Conservation (phyloP, 768 basidiomycete genomes). For the Candolleomyces eurysporus region DNA sequence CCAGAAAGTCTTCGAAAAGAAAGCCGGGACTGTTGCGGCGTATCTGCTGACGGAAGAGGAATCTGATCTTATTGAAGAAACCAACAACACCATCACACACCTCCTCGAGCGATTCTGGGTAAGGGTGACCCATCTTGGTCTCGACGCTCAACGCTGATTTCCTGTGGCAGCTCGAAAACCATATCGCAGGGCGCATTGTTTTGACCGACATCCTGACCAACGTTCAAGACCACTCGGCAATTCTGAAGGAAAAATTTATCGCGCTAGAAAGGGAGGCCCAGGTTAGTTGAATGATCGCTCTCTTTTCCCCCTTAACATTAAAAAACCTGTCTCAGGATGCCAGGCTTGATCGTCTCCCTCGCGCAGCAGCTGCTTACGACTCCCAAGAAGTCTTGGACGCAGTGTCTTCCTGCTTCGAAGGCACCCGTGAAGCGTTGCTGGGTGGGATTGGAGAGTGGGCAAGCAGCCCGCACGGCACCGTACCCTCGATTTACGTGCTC, state of each 20-base stretch:
- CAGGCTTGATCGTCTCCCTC: not conserved
- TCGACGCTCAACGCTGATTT: not conserved
- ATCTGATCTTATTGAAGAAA: not conserved
- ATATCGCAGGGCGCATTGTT: not conserved
- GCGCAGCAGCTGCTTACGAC: conserved; percentile 6
- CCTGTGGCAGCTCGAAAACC: not conserved
- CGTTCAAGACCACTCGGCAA: not conserved
- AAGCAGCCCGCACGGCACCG: not conserved
- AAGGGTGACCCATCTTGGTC: not conserved
- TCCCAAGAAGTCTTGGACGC: not conserved
- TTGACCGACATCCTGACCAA: not conserved
- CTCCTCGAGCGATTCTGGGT: not conserved
- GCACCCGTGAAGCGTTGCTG: not conserved
- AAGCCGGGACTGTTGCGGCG: not conserved
- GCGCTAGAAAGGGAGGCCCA: not conserved
- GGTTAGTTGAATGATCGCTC: not conserved
- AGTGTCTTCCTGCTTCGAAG: not conserved
- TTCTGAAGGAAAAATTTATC: not conserved
- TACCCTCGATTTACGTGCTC: not conserved
- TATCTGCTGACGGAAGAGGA: not conserved
- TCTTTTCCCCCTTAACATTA: not conserved
- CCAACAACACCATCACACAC: not conserved
- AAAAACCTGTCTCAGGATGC: not conserved
- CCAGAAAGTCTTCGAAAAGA: not conserved
- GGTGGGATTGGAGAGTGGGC: not conserved